These are phyloP conservation scores for Phallus indusiatus DNA, from an alignment of 768 basidiomycete genomes.

Conservation along the genomic window DNA sequence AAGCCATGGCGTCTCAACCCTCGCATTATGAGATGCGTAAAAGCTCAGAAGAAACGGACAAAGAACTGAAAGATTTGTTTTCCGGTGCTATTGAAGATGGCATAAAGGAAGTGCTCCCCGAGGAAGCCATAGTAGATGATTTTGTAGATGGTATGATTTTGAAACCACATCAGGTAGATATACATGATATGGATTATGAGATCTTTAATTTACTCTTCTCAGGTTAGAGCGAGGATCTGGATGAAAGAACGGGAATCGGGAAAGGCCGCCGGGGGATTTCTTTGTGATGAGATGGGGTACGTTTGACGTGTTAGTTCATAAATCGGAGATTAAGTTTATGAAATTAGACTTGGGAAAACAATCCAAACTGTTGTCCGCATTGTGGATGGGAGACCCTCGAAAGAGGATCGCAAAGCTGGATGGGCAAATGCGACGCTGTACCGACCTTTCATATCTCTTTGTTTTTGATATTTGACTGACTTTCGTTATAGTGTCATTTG, in stretches of 20 bases:
- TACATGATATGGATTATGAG: constrained; percentile 21
- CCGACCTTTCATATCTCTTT: constrained; percentile 18
- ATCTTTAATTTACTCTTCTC: background rate
- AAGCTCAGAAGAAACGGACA: constrained; percentile 53
- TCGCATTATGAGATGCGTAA: constrained; percentile 10
- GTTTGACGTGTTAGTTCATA: constrained; percentile 11
- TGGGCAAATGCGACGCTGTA: constrained; percentile 68
- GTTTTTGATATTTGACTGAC: background rate
- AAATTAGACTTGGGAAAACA: constrained; percentile 68
- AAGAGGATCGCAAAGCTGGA: constrained; percentile 60
- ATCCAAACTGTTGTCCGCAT: constrained; percentile 87
- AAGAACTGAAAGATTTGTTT: constrained; percentile 68
- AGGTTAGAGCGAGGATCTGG: constrained; percentile 45
- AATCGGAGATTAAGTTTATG: constrained; percentile 7
- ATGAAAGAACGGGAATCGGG: constrained; percentile 76
- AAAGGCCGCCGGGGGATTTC: constrained; percentile 76
- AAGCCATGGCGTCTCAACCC: background rate
- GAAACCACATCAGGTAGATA: constrained; percentile 82
- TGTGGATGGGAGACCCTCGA: constrained; percentile 65
- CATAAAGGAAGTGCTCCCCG: constrained; percentile 43
- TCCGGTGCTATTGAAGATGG: constrained; percentile 50
- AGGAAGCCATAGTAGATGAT: constrained; percentile 64
- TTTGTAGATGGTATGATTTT: constrained; percentile 63
- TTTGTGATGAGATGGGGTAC: constrained; percentile 89
- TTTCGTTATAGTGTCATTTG: constrained; percentile 59